Conservation (phyloP, 768 basidiomycete species). For the Saitozyma podzolica region DNA sequence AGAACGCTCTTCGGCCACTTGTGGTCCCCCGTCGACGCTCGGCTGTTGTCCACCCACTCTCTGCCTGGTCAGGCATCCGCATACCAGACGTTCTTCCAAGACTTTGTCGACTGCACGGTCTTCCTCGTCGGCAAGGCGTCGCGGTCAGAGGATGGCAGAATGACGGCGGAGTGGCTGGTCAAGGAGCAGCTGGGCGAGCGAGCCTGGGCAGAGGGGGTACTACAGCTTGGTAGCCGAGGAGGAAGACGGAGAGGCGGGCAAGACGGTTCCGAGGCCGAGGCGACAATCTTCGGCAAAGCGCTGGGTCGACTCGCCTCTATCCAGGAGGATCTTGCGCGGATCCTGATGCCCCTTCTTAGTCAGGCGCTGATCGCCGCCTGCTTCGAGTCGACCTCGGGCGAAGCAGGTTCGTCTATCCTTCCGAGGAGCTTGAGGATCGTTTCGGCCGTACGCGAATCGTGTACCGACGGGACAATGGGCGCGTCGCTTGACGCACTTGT, state of each 20-base stretch:
- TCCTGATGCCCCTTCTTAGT: constrained; percentile 9
- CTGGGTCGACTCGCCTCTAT: constrained; percentile 24
- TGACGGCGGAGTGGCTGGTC: constrained; percentile 53
- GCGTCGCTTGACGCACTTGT: too few relatives aligned
- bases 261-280: constrained; percentile 28
- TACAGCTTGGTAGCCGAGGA: constrained; percentile 35
- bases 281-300: constrained; percentile 31
- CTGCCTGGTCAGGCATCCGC: constrained; percentile 60
- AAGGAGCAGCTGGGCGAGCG: constrained; percentile 52
- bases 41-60: constrained; percentile 62
- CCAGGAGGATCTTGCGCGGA: constrained; percentile 6
- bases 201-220: constrained; percentile 47
- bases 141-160: constrained; percentile 47
- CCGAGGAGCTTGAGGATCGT: constrained; percentile 1
- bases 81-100: constrained; percentile 63
- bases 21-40: constrained; percentile 76
- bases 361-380: constrained; percentile 7
- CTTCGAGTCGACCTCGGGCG: constrained; percentile 3
- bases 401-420: background rate
- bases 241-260: constrained; percentile 21
- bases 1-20: constrained; percentile 68
- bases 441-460: background rate
- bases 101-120: constrained; percentile 68
- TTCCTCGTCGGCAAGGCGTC: constrained; percentile 57
- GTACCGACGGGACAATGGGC: too few relatives aligned